These are phyloP conservation scores for Gilbertella persicaria DNA, from an alignment of 371 early-diverging fungal genomes.

Conservation along the genomic window DNA sequence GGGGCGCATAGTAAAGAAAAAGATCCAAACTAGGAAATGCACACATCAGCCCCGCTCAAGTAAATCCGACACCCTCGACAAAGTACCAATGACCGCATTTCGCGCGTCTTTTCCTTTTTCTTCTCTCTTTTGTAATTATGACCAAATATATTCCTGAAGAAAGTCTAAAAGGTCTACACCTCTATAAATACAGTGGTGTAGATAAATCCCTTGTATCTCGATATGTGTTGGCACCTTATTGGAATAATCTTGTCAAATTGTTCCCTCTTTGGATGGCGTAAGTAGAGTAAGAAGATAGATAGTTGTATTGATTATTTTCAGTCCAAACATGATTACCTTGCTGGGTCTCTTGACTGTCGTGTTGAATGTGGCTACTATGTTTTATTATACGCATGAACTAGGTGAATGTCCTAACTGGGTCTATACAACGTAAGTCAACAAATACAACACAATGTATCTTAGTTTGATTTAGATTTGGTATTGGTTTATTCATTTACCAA, in stretches of 20 bases:
- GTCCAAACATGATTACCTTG: constrained; percentile 97
- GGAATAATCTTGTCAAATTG: constrained; percentile 84
- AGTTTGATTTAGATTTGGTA: constrained; percentile 66
- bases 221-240: constrained; percentile 87
- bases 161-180: constrained; percentile 60
- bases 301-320: constrained; percentile 28
- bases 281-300: constrained; percentile 24
- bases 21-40: no score
- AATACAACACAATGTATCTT: not conserved
- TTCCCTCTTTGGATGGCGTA: constrained; percentile 94
- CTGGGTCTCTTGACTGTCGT: constrained; percentile 88
- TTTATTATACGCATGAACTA: constrained; percentile 78
- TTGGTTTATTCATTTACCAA: constrained; percentile 92
- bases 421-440: constrained; percentile 61
- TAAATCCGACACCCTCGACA: no score
- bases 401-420: constrained; percentile 86
- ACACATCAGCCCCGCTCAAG: no score
- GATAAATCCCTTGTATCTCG: constrained; percentile 91
- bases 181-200: constrained; percentile 81
- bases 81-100: no score
- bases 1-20: no score
- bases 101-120: constrained; percentile 6
- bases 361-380: constrained; percentile 68
- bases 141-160: constrained; percentile 41
- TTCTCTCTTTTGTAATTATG: constrained; percentile 3